Conservation (phyloP, 495 filamentous ascomycete species). For the Neurospora sp. region DNA sequence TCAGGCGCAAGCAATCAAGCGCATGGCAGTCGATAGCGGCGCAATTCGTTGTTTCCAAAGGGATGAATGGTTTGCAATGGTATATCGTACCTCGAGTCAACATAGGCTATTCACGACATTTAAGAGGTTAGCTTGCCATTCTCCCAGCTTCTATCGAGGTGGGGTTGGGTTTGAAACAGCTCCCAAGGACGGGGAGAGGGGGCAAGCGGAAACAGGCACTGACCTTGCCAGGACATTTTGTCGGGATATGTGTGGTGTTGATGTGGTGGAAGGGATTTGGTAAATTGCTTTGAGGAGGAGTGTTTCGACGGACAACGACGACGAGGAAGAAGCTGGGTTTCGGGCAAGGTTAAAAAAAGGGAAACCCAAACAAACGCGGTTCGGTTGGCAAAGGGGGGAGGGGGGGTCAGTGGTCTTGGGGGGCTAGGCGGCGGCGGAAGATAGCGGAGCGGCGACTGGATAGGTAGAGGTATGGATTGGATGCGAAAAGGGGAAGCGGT, state of each 20-base stretch:
- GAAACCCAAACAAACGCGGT: background rate
- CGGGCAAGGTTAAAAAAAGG: background rate
- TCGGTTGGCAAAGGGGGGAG: background rate
- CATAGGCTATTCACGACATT: constrained; percentile 29
- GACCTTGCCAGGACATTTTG: constrained; percentile 53
- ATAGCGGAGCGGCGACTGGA: background rate
- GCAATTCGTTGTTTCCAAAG: background rate
- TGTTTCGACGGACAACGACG: background rate
- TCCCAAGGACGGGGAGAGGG: background rate
- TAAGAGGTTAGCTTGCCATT: constrained; percentile 23
- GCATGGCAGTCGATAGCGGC: background rate
- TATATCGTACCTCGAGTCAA: constrained; percentile 36
- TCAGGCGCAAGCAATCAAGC: background rate
- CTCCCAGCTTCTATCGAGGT: constrained; percentile 16
- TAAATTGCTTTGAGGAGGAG: background rate
- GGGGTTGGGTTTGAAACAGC: constrained; percentile 17
- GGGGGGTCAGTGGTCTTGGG: background rate
- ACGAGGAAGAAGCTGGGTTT: background rate
- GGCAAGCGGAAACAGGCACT: constrained; percentile 5
- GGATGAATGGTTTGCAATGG: background rate
- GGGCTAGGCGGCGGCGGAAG: background rate
- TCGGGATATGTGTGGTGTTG: constrained; percentile 6
- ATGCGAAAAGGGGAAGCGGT: background rate
- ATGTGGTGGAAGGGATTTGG: background rate
- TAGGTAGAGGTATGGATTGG: background rate